These are phyloP conservation scores for Lasiodiplodia sp. DNA, from an alignment of 2,329 filamentous ascomycete genomes.

Conservation along the genomic window DNA sequence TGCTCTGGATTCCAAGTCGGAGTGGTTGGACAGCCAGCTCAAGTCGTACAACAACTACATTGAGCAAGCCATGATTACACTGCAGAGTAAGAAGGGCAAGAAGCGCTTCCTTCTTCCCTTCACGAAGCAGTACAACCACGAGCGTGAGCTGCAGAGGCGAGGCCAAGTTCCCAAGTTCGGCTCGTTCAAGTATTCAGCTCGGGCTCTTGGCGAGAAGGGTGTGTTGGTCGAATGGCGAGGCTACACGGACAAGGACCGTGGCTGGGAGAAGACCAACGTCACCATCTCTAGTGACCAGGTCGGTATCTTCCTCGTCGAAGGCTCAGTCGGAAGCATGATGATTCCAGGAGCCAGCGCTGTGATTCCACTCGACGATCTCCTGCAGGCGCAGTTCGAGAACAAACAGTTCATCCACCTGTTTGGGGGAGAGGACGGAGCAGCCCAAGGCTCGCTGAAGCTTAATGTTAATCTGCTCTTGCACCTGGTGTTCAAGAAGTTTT, in stretches of 20 bases:
- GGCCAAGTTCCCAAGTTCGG: constrained; percentile 97
- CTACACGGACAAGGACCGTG: constrained; percentile 69
- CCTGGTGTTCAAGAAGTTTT: constrained; percentile 99
- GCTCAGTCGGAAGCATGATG: constrained; percentile 89
- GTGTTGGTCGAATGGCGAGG: constrained; percentile 92
- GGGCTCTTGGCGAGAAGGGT: constrained; percentile 88
- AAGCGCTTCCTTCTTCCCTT: constrained; percentile 95
- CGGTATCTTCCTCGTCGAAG: constrained; percentile 91
- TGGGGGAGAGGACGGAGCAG: constrained; percentile 31
- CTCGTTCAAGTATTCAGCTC: constrained; percentile 94
- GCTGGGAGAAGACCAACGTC: constrained; percentile 92
- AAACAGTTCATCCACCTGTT: constrained; percentile 97
- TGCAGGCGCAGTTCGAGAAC: constrained; percentile 97
- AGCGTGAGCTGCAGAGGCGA: constrained; percentile 89
- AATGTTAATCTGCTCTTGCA: constrained; percentile 98
- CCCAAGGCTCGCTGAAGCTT: constrained; percentile 68
- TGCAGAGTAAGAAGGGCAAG: constrained; percentile 96
- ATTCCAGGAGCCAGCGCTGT: constrained; percentile 90
- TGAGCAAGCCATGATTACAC: constrained; percentile 95
- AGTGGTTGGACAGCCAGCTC: constrained; percentile 91
- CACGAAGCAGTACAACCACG: constrained; percentile 98
- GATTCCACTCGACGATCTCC: constrained; percentile 87
- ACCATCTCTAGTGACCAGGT: constrained; percentile 95
- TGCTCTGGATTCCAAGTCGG: constrained; percentile 84
- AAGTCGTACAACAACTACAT: constrained; percentile 99